phyloP scores from a whole-genome alignment of 495 filamentous ascomycete genomes.

The Amphirosellinia nigrospora region DNA sequence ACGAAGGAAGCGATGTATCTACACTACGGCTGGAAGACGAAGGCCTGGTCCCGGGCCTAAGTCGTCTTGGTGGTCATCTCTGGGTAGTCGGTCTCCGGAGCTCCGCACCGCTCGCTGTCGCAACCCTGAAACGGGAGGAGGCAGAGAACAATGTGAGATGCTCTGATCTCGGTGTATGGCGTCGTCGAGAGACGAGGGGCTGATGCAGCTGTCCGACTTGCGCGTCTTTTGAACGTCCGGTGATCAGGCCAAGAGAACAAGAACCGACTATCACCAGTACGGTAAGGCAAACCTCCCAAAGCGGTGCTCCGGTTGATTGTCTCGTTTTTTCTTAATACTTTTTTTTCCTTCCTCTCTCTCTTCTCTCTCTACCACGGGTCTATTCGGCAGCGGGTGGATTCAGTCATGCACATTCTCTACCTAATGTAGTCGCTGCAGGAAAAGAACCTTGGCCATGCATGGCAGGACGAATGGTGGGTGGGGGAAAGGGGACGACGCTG shows the following conservation, averaged over 20 bases:
- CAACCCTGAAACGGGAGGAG: constrained; percentile 10
- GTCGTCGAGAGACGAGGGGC: not conserved
- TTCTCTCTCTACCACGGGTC: not conserved
- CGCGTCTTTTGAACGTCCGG: not conserved
- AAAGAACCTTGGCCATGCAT: constrained; percentile 20
- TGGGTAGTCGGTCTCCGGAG: constrained; percentile 14
- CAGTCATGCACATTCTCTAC: constrained; percentile 19
- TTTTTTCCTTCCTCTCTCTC: not conserved
- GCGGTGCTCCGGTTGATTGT: constrained; percentile 17
- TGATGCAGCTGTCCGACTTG: constrained; percentile 16
- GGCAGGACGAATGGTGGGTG: constrained; percentile 19
- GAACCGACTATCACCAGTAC: too few species aligned
- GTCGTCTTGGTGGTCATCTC: not conserved
- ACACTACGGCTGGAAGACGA: not conserved
- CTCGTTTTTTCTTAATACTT: too few species aligned
- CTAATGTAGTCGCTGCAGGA: constrained; percentile 20
- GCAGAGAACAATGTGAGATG: constrained; percentile 14
- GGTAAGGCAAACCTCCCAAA: not conserved
- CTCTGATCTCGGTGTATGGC: constrained; percentile 22
- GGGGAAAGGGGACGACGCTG: not conserved
- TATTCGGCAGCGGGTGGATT: constrained; percentile 20
- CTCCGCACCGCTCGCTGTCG: constrained; percentile 18
- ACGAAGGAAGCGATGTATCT: not conserved
- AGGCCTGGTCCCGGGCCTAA: constrained; percentile 7
- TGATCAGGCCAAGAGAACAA: not conserved